These are phyloP conservation scores for Pseudocercospora eumusae DNA, from an alignment of 2,329 filamentous ascomycete genomes.

Conservation along the genomic window DNA sequence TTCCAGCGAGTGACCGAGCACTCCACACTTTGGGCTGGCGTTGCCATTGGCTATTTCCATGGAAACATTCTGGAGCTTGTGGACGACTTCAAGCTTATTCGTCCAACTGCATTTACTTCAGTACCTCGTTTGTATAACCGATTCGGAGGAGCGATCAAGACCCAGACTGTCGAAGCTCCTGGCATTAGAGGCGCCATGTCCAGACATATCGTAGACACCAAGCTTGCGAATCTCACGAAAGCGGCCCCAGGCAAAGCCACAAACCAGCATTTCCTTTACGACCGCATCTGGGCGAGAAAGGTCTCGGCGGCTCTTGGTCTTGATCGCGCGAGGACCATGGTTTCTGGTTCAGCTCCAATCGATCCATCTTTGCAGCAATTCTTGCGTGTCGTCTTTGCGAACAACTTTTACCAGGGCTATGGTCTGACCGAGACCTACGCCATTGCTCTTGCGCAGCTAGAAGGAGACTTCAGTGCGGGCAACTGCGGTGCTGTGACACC, in stretches of 20 bases:
- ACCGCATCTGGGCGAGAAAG: slow-evolving; percentile 89
- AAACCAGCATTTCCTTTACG: slow-evolving; percentile 75
- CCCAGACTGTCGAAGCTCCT: slow-evolving; percentile 73
- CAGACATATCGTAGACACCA: slow-evolving; percentile 74
- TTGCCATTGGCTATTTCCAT: slow-evolving; percentile 86
- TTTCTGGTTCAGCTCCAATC: slow-evolving; percentile 86
- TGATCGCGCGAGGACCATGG: slow-evolving; percentile 69
- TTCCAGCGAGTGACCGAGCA: slow-evolving; percentile 86
- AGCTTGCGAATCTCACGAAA: slow-evolving; percentile 75
- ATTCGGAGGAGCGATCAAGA: slow-evolving; percentile 79
- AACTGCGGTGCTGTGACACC: slow-evolving; percentile 77
- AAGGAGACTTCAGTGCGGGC: slow-evolving; percentile 70
- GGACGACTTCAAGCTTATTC: slow-evolving; percentile 86
- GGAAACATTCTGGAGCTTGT: slow-evolving; percentile 83
- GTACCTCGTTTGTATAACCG: slow-evolving; percentile 91
- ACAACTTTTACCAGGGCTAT: slow-evolving; percentile 81
- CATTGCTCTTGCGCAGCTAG: slow-evolving; percentile 67
- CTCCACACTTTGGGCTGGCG: slow-evolving; percentile 68
- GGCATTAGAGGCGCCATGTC: slow-evolving; percentile 82
- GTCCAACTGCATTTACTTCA: slow-evolving; percentile 79
- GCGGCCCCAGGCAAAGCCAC: slow-evolving; percentile 66
- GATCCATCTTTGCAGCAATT: slow-evolving; percentile 88
- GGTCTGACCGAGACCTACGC: slow-evolving; percentile 94
- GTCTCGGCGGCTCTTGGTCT: slow-evolving; percentile 81
- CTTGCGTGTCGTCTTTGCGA: slow-evolving; percentile 78